Evolutionary conservation across 192 early-diverging fungal genomes (phyloP), one percentile per base, ranked within the genome.

Genomic region (Backusella psychrophila): DNA sequence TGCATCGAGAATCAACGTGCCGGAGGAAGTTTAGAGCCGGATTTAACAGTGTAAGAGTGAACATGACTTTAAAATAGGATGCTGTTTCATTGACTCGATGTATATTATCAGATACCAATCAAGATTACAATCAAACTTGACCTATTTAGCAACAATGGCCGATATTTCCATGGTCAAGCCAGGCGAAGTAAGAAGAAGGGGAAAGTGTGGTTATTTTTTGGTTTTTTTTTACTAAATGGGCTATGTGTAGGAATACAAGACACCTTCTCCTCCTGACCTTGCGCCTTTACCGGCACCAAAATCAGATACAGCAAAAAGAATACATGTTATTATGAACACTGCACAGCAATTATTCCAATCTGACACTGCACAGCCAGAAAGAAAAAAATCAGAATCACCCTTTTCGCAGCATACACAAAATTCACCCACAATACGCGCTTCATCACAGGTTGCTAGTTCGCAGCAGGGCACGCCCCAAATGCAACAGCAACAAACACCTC

Each of bases 111-210:
- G 75, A 72, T 81, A 81, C 67, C 72, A 81, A 77, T 52, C 72
- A 66, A 59, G 80, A 41, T 70, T 81, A 46, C 80, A 81, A 59
- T 81, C 80, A 6, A 81, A 81, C 39, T 56, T 81, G 41, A 81
- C 80, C 4, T 81, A 81, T 65, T 52, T 81, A 33, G 80, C 80
- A 23, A 81, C 80, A n/a, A 78, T 78, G 76, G 80, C 76, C 36
- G 80, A 81, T 69, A 72, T 76, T 44, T 71, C 78, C 3, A 72
- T 79, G 53, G 65, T 75, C 7, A 80, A 80, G 26, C 78, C 74
- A 23, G 78, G 69, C 46, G 78, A 80, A 35, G 78, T 75, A 75
- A 74, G 72, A 35, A 31, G 3, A 74, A 5, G 14, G 15, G 42
- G 4, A 44, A 17, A 0, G 8, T 9, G 5, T 11, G 39, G 33